These are phyloP conservation scores for Lactarius deliciosus DNA, from an alignment of 768 basidiomycete species.

Conservation along the genomic window DNA sequence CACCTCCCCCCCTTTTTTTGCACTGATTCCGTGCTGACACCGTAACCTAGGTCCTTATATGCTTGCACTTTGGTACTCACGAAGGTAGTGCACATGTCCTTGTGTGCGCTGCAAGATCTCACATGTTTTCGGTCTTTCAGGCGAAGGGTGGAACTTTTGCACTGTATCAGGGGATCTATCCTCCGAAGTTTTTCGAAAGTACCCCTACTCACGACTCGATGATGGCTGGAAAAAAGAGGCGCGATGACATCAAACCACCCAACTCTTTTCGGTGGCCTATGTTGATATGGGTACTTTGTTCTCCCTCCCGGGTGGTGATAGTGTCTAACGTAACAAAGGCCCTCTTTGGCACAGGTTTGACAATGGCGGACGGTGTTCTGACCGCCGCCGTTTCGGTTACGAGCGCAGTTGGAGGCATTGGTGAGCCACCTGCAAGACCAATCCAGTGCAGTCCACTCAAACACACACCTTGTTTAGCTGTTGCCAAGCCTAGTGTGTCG, in stretches of 20 bases:
- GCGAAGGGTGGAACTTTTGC: constrained; percentile 75
- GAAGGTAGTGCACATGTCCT: constrained; percentile 42
- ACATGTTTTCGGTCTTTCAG: constrained; percentile 34
- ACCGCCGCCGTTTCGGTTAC: constrained; percentile 71
- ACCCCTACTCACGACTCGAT: constrained; percentile 31
- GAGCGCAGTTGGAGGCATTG: constrained; percentile 63
- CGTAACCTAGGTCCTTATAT: constrained; percentile 45
- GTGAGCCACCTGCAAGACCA: neutral
- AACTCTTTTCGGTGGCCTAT: constrained; percentile 48
- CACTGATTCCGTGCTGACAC: neutral
- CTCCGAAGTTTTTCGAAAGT: constrained; percentile 37
- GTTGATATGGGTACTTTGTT: constrained; percentile 48
- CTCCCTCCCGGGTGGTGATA: neutral
- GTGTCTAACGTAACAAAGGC: constrained; percentile 38
- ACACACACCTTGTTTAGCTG: constrained; percentile 34
- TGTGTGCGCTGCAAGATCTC: neutral
- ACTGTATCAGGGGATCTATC: constrained; percentile 59
- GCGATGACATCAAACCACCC: constrained; percentile 20
- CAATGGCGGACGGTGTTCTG: constrained; percentile 66
- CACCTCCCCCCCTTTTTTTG: neutral
- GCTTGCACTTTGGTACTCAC: constrained; percentile 47
- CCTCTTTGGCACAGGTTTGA: constrained; percentile 63
- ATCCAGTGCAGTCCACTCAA: neutral
- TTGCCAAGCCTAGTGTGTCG: constrained; percentile 51
- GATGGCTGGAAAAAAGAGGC: constrained; percentile 19